A percentile compares a stretch with the other conserved stretches of the same genome.
These are phyloP conservation scores for Tylopilus subfusipes DNA, from an alignment of 768 basidiomycete species.

Conservation along the genomic window DNA sequence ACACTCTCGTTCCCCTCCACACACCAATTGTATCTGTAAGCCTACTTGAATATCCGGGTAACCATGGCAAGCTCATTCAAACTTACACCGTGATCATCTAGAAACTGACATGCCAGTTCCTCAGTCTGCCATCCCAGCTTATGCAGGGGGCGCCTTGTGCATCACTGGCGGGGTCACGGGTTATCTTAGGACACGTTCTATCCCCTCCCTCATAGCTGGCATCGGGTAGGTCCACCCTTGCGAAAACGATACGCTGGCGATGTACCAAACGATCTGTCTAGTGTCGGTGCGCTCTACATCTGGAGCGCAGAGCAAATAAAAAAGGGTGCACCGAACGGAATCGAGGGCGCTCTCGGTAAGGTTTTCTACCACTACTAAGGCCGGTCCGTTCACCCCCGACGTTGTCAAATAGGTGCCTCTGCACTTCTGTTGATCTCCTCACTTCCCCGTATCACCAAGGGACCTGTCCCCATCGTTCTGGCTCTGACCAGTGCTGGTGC, in stretches of 20 bases:
- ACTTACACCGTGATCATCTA: neutral
- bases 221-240: conserved; percentile 50
- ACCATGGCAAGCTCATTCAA: conserved; percentile 29
- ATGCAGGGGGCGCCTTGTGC: conserved; percentile 72
- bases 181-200: conserved; percentile 65
- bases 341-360: conserved; percentile 75
- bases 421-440: conserved; percentile 73
- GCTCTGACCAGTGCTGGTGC: conserved; percentile 58
- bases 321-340: conserved; percentile 67
- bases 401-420: conserved; percentile 56
- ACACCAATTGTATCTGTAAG: conserved; percentile 16
- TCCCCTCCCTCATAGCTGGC: conserved; percentile 82
- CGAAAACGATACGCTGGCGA: too few species aligned
- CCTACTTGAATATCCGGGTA: conserved; percentile 12
- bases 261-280: conserved; percentile 25
- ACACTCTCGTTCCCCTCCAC: neutral
- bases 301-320: conserved; percentile 77
- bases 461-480: conserved; percentile 66
- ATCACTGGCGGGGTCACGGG: conserved; percentile 75
- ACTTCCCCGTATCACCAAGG: conserved; percentile 66
- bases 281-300: conserved; percentile 75
- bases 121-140: conserved; percentile 80
- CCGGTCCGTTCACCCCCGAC: neutral
- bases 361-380: neutral
- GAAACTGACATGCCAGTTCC: conserved; percentile 24